Evolutionary conservation across 257 asterid species (phyloP), one percentile per base, ranked within the genome.

Genomic region (Lithospermum erythrorhizon): DNA sequence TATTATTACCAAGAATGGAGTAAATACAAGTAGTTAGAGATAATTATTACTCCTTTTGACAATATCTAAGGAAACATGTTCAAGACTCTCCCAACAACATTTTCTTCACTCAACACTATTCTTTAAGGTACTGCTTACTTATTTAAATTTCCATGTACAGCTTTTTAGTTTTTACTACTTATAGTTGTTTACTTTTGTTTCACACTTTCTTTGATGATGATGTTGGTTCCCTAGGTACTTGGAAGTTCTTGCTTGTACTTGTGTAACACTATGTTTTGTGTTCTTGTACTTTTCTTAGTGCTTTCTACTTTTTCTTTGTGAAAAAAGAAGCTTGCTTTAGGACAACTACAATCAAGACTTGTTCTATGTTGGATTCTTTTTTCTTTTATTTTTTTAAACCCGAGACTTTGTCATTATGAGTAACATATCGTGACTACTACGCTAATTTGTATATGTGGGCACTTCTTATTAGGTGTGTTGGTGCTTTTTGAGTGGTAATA

Each of bases 61-160:
- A 3, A 19, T n/a, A 13, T n/a, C 29, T 55, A 49, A 57, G 70
- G 75, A 13, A 64, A 61, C 75, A 65, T 62, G 64, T 67, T 63
- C 72, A 37, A 54, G 19, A 32, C 51, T 41, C 37, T 41, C 75
- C 53, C 73, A 52, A 53, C 73, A 57, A 41, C 27, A n/a, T 32
- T 21, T 69, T 69, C 22, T 53, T 6, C 13, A 22, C 2, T 53
- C 23, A 7, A 9, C 11, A 53, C 13, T 53, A 2, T 22, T 53
- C 24, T 53, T n/a, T 53, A 2, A n/a, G 24, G 22, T 53, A n/a
- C 24, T n/a, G 7, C 57, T 20, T 2, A 25, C 29, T 25, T 25
- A 25, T 25, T 18, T 20, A 17, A 53, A 13, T 19, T 19, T 53
- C 21, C 16, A n/a, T 3, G 21, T 53, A 0, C 18, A 53, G 3